Conservation (phyloP, 768 basidiomycete species). For the Scleroderma bovista region DNA sequence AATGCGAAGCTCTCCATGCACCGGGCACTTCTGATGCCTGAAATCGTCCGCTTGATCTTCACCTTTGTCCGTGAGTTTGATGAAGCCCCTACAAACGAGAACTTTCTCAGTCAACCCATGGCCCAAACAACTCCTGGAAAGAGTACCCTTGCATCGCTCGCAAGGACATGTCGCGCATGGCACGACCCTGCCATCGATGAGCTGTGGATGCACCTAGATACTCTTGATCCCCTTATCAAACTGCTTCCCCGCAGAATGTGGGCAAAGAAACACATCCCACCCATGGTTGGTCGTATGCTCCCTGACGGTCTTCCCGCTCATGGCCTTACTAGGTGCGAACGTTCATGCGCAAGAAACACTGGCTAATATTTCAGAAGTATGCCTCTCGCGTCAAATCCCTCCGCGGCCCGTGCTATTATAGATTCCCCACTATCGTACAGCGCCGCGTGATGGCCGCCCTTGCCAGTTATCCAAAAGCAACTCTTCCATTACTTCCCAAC, state of each 20-base stretch:
- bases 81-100: conserved; percentile 13
- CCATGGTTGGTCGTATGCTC: conserved; percentile 13
- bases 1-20: conserved; percentile 8
- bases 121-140: conserved; percentile 7
- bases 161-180: conserved; percentile 21
- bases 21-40: conserved; percentile 15
- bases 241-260: conserved; percentile 22
- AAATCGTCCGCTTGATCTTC: conserved; percentile 20
- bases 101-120: conserved; percentile 9
- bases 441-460: conserved; percentile 14
- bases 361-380: conserved; percentile 20
- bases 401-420: conserved; percentile 16
- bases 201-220: conserved; percentile 25
- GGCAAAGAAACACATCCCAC: conserved; percentile 15
- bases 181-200: conserved; percentile 19
- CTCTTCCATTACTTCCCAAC: conserved; percentile 21
- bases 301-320: background rate
- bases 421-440: conserved; percentile 11
- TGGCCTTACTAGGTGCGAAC: conserved; percentile 11
- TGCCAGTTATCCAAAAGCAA: conserved; percentile 6
- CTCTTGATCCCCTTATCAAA: conserved; percentile 22
- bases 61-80: conserved; percentile 16
- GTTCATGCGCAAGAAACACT: conserved; percentile 24
- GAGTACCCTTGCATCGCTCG: conserved; percentile 21
- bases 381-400: conserved; percentile 19